Conservation (phyloP, 306 rosid genomes). For the Malus orientalis region DNA sequence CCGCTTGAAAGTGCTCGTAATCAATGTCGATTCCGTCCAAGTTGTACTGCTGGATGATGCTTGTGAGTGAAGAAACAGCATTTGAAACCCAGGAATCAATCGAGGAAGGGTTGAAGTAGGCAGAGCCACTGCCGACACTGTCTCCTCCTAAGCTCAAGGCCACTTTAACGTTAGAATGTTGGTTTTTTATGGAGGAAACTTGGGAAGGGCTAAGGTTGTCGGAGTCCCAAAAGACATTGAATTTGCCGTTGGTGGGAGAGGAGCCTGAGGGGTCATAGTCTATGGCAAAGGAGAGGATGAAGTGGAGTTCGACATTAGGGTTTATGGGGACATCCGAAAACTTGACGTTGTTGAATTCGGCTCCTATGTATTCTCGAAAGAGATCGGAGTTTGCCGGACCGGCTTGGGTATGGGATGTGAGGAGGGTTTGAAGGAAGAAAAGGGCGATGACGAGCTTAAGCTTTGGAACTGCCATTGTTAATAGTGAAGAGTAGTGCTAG, state of each 20-base stretch:
- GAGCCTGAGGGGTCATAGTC: constrained; percentile 60
- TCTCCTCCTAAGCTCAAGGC: constrained; percentile 71
- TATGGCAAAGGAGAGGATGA: constrained; percentile 70
- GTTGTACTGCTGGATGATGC: constrained; percentile 43
- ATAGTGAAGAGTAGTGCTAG: not conserved
- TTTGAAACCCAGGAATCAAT: constrained; percentile 70
- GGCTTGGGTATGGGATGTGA: constrained; percentile 17
- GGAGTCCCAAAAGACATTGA: constrained; percentile 63
- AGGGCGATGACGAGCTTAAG: constrained; percentile 23
- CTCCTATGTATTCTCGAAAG: constrained; percentile 78
- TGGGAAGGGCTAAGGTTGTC: constrained; percentile 56
- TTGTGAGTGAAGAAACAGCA: constrained; percentile 68
- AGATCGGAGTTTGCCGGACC: constrained; percentile 29
- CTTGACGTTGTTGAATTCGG: constrained; percentile 50
- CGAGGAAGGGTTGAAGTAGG: constrained; percentile 52
- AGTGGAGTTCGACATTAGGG: constrained; percentile 55
- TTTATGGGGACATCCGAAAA: constrained; percentile 62
- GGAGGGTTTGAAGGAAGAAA: constrained; percentile 17
- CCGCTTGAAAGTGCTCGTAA: constrained; percentile 58
- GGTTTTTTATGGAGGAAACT: constrained; percentile 45
- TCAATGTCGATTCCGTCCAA: constrained; percentile 73
- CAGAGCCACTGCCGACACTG: constrained; percentile 18
- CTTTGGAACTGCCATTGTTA: constrained; percentile 26
- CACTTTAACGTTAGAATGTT: constrained; percentile 59
- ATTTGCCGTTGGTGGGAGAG: constrained; percentile 59